Evolutionary conservation across 805 yeast genomes (phyloP), one percentile per base, ranked within the genome.

Genomic region (Zygosaccharomyces bisporus): DNA sequence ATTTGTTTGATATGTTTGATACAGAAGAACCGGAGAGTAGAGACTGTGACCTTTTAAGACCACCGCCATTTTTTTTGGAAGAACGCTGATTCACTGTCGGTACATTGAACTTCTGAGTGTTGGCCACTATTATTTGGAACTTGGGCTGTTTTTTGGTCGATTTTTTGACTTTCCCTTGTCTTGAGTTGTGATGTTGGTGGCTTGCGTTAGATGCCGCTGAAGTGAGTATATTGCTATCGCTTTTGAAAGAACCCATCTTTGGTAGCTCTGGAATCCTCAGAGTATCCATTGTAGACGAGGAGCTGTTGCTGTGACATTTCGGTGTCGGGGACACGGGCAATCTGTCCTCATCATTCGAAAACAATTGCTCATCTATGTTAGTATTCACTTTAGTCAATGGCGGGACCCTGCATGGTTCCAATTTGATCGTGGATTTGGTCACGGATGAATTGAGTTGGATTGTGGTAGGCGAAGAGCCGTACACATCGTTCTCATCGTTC

Each of bases 391-490:
- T 34, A 13, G 49, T 44, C 39, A 58, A 30, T 4, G 41, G 41
- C 6, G 64, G 61, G 25, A 57, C 46, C 31, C 40, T 51, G 13
- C 42, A 36, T 9, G 40, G 40, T 33, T 54, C 50, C 23, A 56
- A 20, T 36, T 52, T 53, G 16, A 55, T 53, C 6, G 55, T 43
- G 3, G 64, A 58, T 45, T 64, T 63, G 1, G 64, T 60, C 10
- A 59, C 63, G 0, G 67, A 61, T 2, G 65, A 60, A 44, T 64
- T 56, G 17, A 64, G 51, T 48, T 64, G 67, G 35, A 64, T 61
- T 3, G 68, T 64, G 2, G 68, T 63, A 14, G 67, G 68, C 1
- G 68, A 64, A 13, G 68, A 63, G 3, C 66, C 66, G 47, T 57
- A 61, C 1, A 54, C 45, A 21, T 47, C 60, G 8, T 45, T 45